A percentile compares a stretch with the other conserved stretches of the same genome.
These are phyloP conservation scores for Rutidosis leptorrhynchoides DNA, from an alignment of 129 eudicot species.

Conservation along the genomic window DNA sequence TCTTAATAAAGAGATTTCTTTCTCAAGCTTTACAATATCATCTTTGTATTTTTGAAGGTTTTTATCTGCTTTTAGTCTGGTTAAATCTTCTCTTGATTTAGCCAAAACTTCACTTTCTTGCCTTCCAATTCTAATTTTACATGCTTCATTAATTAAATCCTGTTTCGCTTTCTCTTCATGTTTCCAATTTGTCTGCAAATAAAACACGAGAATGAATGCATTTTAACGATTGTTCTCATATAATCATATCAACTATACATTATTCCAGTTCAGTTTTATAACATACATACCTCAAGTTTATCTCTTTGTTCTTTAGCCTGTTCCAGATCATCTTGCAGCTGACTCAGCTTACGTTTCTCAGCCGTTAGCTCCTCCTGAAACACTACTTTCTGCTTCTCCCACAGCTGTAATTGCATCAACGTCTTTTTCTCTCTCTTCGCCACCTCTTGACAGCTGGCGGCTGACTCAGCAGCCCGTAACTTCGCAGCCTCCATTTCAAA, in stretches of 20 bases:
- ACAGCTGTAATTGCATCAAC: constrained; percentile 58
- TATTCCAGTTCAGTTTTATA: not conserved
- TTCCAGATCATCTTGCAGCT: constrained; percentile 45
- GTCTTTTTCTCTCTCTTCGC: constrained; percentile 69
- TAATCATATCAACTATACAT: not conserved
- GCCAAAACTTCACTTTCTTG: constrained; percentile 63
- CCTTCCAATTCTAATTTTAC: constrained; percentile 47
- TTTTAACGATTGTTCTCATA: not conserved
- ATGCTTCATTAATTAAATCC: constrained; percentile 51
- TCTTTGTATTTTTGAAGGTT: constrained; percentile 63
- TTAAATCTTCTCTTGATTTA: constrained; percentile 56
- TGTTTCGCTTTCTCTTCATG: constrained; percentile 64
- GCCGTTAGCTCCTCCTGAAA: constrained; percentile 67
- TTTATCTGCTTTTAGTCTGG: constrained; percentile 56
- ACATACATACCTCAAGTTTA: constrained; percentile 79
- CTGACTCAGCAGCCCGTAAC: constrained; percentile 54
- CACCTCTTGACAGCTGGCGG: constrained; percentile 71
- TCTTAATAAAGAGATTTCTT: constrained; percentile 67
- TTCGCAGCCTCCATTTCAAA: constrained; percentile 79
- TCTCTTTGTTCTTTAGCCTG: constrained; percentile 51
- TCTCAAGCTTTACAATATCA: constrained; percentile 63
- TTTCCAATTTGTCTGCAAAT: constrained; percentile 65
- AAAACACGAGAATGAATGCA: not conserved
- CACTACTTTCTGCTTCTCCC: constrained; percentile 68
- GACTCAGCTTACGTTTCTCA: constrained; percentile 47